phyloP scores from a whole-genome alignment of 78 protist species.

The Dictyostelium capitatum region DNA sequence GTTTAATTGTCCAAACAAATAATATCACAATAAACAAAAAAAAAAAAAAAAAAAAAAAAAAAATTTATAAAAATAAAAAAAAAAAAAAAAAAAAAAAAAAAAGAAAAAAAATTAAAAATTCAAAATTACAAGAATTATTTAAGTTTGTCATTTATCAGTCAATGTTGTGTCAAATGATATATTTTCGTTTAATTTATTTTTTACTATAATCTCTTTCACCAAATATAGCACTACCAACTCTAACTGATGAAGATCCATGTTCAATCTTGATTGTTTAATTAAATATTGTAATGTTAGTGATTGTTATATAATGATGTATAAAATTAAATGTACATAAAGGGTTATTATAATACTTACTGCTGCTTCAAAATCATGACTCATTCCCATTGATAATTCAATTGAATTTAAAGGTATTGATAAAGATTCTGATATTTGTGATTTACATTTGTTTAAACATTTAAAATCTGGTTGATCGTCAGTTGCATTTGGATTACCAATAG shows the following conservation, averaged over 20 bases:
- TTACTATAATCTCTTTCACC: constrained; percentile 81
- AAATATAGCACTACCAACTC: constrained; percentile 83
- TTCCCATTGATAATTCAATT: constrained; percentile 77
- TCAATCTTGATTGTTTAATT: constrained; percentile 29
- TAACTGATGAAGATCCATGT: constrained; percentile 69
- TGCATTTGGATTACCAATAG: constrained; percentile 80
- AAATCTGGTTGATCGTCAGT: constrained; percentile 73
- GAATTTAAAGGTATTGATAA: constrained; percentile 15
- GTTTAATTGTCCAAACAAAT: no score
- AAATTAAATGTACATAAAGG: neutral
- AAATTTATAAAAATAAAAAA: no score
- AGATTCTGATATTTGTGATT: constrained; percentile 1
- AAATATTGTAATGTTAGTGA: neutral
- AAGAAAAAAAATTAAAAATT: no score
- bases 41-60: no score
- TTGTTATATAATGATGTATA: neutral
- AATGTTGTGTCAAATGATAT: no score
- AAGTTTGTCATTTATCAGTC: no score
- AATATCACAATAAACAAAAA: no score
- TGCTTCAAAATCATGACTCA: constrained; percentile 73
- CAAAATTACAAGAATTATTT: no score
- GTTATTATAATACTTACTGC: constrained; percentile 57
- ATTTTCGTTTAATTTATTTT: neutral
- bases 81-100: no score
- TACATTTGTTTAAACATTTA: constrained; percentile 47